phyloP scores from a whole-genome alignment of 305 asterid genomes.

The Fraxinus ornus region DNA sequence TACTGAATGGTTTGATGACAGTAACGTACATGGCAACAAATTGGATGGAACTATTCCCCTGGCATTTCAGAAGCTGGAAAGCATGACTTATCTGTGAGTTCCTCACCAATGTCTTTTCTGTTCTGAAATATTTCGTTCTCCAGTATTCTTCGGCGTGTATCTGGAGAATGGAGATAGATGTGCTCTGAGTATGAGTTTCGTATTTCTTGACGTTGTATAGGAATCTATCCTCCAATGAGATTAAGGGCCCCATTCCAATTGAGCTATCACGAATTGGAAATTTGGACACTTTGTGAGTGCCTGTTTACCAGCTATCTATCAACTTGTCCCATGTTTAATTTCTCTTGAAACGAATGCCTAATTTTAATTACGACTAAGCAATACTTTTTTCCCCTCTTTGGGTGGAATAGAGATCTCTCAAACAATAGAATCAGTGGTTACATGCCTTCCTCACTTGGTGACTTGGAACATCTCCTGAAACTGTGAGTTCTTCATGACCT shows the following conservation, averaged over 20 bases:
- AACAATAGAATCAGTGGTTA: constrained; percentile 66
- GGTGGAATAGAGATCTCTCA: constrained; percentile 70
- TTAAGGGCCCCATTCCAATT: constrained; percentile 79
- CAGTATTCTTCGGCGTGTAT: background rate
- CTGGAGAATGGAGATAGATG: background rate
- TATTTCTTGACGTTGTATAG: constrained; percentile 29
- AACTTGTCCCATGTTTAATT: background rate
- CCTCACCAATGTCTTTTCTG: background rate
- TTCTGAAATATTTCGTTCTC: background rate
- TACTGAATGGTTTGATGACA: constrained; percentile 27
- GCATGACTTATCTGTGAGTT: constrained; percentile 95
- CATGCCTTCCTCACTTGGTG: constrained; percentile 91
- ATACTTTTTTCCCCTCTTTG: background rate
- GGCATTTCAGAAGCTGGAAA: constrained; percentile 76
- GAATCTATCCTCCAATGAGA: constrained; percentile 75
- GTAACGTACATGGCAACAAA: constrained; percentile 80
- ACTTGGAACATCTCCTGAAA: constrained; percentile 93
- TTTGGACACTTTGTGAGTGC: constrained; percentile 86
- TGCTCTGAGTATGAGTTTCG: background rate
- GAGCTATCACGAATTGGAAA: constrained; percentile 92
- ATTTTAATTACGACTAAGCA: background rate
- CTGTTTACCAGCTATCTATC: background rate
- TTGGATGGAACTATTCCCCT: constrained; percentile 79
- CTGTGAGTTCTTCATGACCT: constrained; percentile 47
- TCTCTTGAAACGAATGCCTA: background rate